Percentiles rank a stretch among this genome's conserved stretches.
Conservation (phyloP, 495 filamentous ascomycete species). For the Alectoria sarmentosa region DNA sequence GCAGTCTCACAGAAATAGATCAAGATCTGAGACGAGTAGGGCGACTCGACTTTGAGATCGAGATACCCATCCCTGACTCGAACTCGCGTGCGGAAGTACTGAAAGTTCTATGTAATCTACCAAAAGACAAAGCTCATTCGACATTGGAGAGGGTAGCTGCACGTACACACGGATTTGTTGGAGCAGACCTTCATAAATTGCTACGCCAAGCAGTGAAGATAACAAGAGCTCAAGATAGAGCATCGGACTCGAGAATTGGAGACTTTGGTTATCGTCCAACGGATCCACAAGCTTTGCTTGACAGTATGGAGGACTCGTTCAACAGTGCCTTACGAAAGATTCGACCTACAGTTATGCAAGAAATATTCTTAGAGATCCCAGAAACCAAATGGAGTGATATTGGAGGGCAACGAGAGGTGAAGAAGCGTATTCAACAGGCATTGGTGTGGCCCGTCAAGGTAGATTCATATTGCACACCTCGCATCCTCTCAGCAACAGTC, state of each 20-base stretch:
- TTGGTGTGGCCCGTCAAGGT: constrained; percentile 63
- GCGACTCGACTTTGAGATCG: constrained; percentile 64
- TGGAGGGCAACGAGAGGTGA: constrained; percentile 78
- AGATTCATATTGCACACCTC: constrained; percentile 7
- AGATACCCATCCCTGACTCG: constrained; percentile 72
- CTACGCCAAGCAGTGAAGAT: constrained; percentile 40
- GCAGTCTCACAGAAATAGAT: constrained; percentile 69
- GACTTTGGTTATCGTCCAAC: constrained; percentile 11
- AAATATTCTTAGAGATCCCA: constrained; percentile 81
- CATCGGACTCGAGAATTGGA: constrained; percentile 13
- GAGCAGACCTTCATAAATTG: constrained; percentile 49
- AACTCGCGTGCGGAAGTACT: constrained; percentile 69
- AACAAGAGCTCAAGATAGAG: constrained; percentile 37
- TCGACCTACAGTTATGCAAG: constrained; percentile 81
- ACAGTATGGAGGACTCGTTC: constrained; percentile 45
- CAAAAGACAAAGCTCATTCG: constrained; percentile 16
- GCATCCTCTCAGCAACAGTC: background rate
- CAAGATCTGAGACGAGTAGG: constrained; percentile 58
- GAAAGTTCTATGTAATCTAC: constrained; percentile 33
- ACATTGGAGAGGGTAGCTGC: constrained; percentile 44
- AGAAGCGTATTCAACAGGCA: constrained; percentile 56
- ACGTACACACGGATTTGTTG: constrained; percentile 63
- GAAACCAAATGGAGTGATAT: constrained; percentile 86
- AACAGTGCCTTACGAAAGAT: constrained; percentile 48
- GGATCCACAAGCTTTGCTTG: constrained; percentile 15